Conservation (phyloP, 2,329 filamentous ascomycete genomes). For the Grosmannia penicillata region DNA sequence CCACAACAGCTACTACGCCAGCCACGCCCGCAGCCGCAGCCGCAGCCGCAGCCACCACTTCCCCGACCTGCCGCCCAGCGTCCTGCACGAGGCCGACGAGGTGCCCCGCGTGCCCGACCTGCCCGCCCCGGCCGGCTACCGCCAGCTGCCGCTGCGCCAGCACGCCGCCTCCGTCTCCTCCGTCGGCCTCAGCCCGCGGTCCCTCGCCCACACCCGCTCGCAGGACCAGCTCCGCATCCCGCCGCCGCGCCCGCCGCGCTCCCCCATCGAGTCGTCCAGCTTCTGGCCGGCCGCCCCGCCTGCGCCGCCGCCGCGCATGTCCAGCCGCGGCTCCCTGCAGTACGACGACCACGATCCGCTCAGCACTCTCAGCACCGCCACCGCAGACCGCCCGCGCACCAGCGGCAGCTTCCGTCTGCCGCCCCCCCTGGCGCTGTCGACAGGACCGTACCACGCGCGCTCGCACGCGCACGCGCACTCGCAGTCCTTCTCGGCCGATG, state of each 20-base stretch:
- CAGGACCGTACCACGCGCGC: conserved; percentile 18
- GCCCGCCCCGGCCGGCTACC: no score
- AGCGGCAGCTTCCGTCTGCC: conserved; percentile 27
- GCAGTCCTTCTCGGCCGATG: conserved; percentile 14
- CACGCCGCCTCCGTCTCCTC: conserved; percentile 13
- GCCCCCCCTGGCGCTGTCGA: not conserved
- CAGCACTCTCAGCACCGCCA: conserved; percentile 16
- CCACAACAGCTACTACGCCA: conserved; percentile 22
- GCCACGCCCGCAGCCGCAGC: conserved; percentile 20
- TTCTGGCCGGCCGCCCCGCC: conserved; percentile 28
- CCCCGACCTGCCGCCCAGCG: conserved; percentile 32
- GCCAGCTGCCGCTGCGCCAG: conserved; percentile 15
- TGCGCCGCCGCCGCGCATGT: conserved; percentile 35
- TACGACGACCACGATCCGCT: conserved; percentile 27
- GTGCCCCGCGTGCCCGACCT: no score
- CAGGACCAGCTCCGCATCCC: conserved; percentile 33
- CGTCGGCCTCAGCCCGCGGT: conserved; percentile 14
- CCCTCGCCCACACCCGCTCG: conserved; percentile 29
- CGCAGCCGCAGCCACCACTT: conserved; percentile 28
- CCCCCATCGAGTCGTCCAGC: conserved; percentile 23
- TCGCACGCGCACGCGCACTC: conserved; percentile 24
- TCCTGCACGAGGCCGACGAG: conserved; percentile 14
- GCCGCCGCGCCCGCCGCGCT: conserved; percentile 35
- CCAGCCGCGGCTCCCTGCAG: conserved; percentile 35
- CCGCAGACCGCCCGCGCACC: conserved; percentile 28